These are phyloP conservation scores for Mycena metata DNA, from an alignment of 768 basidiomycete species.

Conservation along the genomic window DNA sequence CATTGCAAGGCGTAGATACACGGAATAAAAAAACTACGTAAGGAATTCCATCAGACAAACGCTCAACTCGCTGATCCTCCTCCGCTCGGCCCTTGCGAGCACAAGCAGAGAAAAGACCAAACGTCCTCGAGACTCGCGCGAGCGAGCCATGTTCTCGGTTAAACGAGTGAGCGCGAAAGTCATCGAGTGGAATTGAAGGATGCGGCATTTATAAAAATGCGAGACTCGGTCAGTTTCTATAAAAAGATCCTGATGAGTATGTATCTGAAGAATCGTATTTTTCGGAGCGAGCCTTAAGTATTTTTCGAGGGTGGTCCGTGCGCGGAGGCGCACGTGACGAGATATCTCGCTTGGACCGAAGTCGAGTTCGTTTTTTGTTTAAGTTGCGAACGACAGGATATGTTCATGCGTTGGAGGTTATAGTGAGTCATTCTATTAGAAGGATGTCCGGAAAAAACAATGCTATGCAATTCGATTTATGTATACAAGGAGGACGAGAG, in stretches of 20 bases:
- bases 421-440: neutral
- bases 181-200: conserved; percentile 74
- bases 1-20: no score
- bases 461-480: conserved; percentile 33
- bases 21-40: no score
- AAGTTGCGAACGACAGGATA: no score
- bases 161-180: conserved; percentile 67
- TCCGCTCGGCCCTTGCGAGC: conserved; percentile 44
- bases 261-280: conserved; percentile 45
- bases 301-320: conserved; percentile 49
- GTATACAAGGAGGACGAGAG: conserved; percentile 23
- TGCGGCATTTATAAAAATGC: conserved; percentile 51
- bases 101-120: conserved; percentile 49
- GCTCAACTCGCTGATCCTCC: conserved; percentile 59
- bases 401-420: neutral
- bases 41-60: conserved; percentile 66
- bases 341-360: no score
- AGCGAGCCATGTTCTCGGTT: conserved; percentile 66
- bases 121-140: conserved; percentile 53
- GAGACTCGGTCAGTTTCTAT: no score
- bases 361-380: neutral
- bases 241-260: no score
- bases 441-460: conserved; percentile 13
- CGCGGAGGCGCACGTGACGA: conserved; percentile 36
- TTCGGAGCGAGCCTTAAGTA: conserved; percentile 50